Conservation (phyloP, 2,329 filamentous ascomycete species). For the Hymenoscyphus albidus region DNA sequence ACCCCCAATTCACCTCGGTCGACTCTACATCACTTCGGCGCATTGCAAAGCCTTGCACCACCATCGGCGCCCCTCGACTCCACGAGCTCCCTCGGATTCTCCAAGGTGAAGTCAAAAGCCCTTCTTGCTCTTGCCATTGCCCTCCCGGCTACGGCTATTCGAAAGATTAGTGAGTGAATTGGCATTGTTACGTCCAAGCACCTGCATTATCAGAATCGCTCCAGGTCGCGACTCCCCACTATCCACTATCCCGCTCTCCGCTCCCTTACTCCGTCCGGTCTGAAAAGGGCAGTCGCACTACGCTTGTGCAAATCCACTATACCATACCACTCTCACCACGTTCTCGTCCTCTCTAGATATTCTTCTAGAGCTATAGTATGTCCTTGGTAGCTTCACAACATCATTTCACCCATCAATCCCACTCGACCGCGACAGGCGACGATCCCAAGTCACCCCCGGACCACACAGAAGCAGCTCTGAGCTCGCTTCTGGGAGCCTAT, state of each 20-base stretch:
- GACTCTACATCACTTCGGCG: too few species aligned
- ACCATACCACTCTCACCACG: not conserved
- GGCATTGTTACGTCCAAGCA: not conserved
- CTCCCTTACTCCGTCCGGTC: not conserved
- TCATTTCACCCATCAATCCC: constrained; percentile 24
- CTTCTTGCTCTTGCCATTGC: not conserved
- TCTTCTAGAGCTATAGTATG: constrained; percentile 32
- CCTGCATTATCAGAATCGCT: not conserved
- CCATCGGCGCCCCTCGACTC: not conserved
- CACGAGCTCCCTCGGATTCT: not conserved
- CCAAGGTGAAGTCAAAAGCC: not conserved
- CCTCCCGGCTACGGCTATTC: not conserved
- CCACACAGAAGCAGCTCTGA: constrained; percentile 31
- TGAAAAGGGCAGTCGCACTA: not conserved
- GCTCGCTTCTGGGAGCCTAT: constrained; percentile 32
- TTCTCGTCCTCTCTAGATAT: not conserved
- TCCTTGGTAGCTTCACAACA: constrained; percentile 35
- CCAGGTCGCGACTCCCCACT: not conserved
- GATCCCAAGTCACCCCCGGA: constrained; percentile 15
- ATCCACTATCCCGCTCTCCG: not conserved
- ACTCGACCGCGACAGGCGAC: constrained; percentile 22
- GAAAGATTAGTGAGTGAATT: not conserved
- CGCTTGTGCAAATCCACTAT: not conserved
- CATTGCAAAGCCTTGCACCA: not conserved
- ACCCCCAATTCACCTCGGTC: too few species aligned